Base-by-base conservation (phyloP, 2,329 filamentous ascomycete genomes). In the Fusarium continuum region DNA sequence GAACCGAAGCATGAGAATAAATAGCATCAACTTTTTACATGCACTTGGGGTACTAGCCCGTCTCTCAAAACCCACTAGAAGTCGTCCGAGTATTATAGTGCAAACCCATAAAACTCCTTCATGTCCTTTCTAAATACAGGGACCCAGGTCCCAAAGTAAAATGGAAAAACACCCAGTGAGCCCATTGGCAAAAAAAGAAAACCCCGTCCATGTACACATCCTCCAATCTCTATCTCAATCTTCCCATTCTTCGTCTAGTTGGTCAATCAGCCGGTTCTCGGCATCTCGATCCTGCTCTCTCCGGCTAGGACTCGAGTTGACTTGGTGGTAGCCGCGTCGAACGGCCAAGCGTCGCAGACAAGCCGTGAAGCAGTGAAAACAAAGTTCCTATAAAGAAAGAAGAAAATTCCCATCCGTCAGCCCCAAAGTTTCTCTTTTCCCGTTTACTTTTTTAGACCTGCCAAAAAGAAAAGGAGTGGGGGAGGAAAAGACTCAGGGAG, bases 201-300 rank as follows among this genome's bases (percentile, higher is more conserved):
- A 28, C 13, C 40, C 34, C 49, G 47, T 28, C 17, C 35, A 50
- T 38, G 14, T 41, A 50, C 40, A 17, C 8, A n/a, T 13, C 8
- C 19, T 32, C 36, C 38, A 4, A 7, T 16, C 28, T 44, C 22
- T n/a, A 25, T 16, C 25, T 59, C 20, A 88, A 64, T 97, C 93
- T 69, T 97, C 93, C 94, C 94, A 98, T 74, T 97, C 93, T 76
- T 98, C 94, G 72, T 98, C 95, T 57, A 97, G 82, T 76, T 97
- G 92, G 75, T 98, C 94, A 75, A 99, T 98, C 69, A 98, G 79
- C 63, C 93, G 82, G 76, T 98, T 97, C 78, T 98, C 95, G 51
- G 93, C 93, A 56, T 97, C 94, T 52, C 82, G 75, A 70, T 80
- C 80, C 67, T 82, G 74, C 59, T 79, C 76, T 53, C 80, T 76